Evolutionary conservation across 371 early-diverging fungal species (phyloP).

Genomic region (Saksenaea oblongispora): DNA sequence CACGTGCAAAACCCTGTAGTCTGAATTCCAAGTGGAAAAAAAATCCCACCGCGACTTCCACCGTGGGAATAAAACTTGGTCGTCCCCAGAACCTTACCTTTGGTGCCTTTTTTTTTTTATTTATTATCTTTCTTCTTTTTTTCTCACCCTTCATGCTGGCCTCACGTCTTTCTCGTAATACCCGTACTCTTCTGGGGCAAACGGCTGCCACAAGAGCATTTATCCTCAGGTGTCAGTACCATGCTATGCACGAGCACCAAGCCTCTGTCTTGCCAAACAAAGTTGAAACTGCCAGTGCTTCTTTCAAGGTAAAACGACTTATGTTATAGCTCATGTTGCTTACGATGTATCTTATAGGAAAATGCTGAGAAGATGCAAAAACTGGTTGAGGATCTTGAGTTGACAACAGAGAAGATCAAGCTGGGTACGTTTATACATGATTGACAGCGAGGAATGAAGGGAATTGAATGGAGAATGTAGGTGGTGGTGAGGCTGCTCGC

Average conservation of each 20-base stretch:
- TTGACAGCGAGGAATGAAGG: neutral
- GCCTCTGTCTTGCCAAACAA: conserved; percentile 47
- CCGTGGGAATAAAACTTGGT: conserved; percentile 2
- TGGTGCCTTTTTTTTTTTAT: neutral
- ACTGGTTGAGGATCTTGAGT: conserved; percentile 76
- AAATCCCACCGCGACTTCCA: neutral
- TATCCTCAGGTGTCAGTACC: conserved; percentile 19
- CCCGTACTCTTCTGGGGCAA: neutral
- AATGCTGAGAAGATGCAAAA: conserved; percentile 81
- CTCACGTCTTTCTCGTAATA: neutral
- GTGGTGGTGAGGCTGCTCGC: conserved; percentile 91
- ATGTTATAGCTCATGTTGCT: neutral
- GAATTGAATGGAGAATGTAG: conserved; percentile 38
- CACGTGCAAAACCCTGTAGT: too few relatives aligned
- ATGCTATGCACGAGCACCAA: conserved; percentile 42
- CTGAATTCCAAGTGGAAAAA: too few relatives aligned
- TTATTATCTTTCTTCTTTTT: neutral
- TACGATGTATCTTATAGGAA: conserved; percentile 54
- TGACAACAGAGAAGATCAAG: conserved; percentile 71
- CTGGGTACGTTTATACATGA: conserved; percentile 54
- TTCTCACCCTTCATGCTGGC: conserved; percentile 1
- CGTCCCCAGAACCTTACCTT: neutral
- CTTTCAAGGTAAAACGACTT: conserved; percentile 71
- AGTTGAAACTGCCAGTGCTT: conserved; percentile 76
- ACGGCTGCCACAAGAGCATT: neutral